Evolutionary conservation across 768 basidiomycete genomes (phyloP).

Genomic region (Lentinula sp.): DNA sequence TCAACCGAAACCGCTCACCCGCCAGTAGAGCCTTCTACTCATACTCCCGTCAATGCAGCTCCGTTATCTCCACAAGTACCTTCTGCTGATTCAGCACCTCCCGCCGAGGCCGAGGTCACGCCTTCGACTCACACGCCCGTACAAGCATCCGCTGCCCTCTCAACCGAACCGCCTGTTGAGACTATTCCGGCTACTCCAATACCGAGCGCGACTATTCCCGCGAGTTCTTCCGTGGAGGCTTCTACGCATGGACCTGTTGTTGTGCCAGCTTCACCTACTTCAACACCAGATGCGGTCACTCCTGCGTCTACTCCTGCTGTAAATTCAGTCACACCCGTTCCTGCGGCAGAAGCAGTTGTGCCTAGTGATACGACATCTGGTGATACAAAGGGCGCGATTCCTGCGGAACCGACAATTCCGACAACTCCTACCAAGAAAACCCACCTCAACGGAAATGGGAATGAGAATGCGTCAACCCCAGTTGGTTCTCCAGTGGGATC

Average conservation of each 20-base stretch:
- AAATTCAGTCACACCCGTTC: not conserved
- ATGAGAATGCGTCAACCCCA: not conserved
- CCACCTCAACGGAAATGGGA: not conserved
- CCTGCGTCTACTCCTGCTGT: not conserved
- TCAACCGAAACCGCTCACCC: not conserved
- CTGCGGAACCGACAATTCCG: not conserved
- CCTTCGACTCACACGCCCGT: not conserved
- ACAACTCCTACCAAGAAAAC: not conserved
- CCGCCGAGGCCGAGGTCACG: not conserved
- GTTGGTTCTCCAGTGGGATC: not conserved
- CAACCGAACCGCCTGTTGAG: not conserved
- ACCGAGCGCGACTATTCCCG: not conserved
- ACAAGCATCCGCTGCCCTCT: not conserved
- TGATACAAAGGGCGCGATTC: not conserved
- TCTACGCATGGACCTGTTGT: not conserved
- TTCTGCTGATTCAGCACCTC: conserved; percentile 3
- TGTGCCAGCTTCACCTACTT: not conserved
- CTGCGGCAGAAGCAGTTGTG: not conserved
- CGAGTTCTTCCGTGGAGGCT: not conserved
- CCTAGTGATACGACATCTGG: not conserved
- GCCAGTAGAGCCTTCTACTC: conserved; percentile 13
- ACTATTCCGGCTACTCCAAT: not conserved
- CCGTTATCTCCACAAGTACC: conserved; percentile 2
- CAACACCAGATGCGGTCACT: not conserved
- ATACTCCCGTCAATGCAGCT: conserved; percentile 11